phyloP scores from a whole-genome alignment of 345 rosid genomes.

The Litchi chinensis region DNA sequence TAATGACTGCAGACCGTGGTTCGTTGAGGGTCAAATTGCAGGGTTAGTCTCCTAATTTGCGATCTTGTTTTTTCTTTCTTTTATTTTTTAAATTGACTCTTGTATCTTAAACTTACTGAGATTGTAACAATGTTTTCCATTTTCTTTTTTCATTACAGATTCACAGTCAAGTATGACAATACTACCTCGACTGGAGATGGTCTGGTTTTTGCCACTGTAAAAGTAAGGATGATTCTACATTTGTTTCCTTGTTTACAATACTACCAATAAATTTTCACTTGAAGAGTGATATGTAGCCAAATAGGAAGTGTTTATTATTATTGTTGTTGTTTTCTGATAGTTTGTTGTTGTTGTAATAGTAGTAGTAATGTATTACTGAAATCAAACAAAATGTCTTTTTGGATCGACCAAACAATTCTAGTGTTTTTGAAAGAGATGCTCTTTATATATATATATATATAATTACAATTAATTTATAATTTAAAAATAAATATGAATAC shows the following conservation, averaged over 20 bases:
- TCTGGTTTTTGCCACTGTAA: conserved; percentile 32
- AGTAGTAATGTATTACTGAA: too few species aligned
- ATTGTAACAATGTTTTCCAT: not conserved
- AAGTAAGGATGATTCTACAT: conserved; percentile 18
- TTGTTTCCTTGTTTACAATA: not conserved
- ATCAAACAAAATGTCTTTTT: too few species aligned
- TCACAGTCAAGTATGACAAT: conserved; percentile 10
- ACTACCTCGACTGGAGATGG: conserved; percentile 5
- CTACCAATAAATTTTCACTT: not conserved
- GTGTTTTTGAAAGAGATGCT: too few species aligned
- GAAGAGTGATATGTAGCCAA: too few species aligned
- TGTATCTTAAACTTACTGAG: not conserved
- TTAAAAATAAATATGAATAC: too few species aligned
- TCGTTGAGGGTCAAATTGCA: conserved; percentile 36
- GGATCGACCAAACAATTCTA: too few species aligned
- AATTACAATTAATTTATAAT: too few species aligned
- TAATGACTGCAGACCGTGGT: conserved; percentile 35
- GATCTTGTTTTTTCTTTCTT: not conserved
- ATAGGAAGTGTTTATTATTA: too few species aligned
- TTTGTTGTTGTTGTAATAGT: too few species aligned
- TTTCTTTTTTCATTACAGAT: conserved; percentile 12
- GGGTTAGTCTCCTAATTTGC: conserved; percentile 24
- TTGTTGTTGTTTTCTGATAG: too few species aligned
- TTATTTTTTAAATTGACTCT: not conserved
- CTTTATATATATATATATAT: too few species aligned